Percentiles rank a stretch among this genome's conserved stretches.
Conservation (phyloP, 306 rosid genomes). For the Prunus mongolica region DNA sequence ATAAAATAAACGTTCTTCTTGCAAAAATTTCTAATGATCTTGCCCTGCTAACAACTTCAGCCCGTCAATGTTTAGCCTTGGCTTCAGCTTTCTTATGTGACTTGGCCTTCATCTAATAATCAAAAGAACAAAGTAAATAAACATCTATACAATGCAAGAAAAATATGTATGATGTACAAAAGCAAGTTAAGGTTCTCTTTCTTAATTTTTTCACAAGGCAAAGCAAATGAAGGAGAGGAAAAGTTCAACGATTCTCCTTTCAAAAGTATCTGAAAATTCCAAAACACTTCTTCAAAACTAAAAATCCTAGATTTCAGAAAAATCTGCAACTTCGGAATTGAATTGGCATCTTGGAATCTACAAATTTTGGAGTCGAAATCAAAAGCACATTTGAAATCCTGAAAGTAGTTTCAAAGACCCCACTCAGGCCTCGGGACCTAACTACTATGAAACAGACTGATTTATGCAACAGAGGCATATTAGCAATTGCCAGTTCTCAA, state of each 20-base stretch:
- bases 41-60: background rate
- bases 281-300: background rate
- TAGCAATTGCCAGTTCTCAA: background rate
- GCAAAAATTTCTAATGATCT: background rate
- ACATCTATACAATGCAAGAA: background rate
- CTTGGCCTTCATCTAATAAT: background rate
- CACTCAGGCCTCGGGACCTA: background rate
- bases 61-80: conserved; percentile 31
- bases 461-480: no score
- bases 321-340: no score
- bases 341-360: no score
- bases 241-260: background rate
- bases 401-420: no score
- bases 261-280: background rate
- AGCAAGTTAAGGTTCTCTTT: no score
- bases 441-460: background rate
- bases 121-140: background rate
- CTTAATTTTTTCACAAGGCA: background rate
- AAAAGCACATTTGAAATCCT: no score
- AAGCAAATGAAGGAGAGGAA: background rate
- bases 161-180: background rate
- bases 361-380: no score
- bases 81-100: conserved; percentile 25
- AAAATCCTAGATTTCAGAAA: no score
- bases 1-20: background rate